phyloP scores from a whole-genome alignment of 495 filamentous ascomycete genomes.

The Penicillium soppii region DNA sequence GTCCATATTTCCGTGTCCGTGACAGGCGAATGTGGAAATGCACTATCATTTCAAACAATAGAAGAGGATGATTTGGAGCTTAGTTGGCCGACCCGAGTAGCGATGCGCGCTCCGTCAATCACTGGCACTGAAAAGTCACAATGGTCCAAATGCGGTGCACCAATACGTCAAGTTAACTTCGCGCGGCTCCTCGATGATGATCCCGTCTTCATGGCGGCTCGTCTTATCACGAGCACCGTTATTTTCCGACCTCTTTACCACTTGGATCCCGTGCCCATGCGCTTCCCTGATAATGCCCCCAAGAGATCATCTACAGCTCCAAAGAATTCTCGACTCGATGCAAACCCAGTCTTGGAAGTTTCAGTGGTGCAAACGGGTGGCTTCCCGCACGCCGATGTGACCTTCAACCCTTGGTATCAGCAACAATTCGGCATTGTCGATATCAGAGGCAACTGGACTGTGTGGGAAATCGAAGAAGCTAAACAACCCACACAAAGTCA shows the following conservation, averaged over 20 bases:
- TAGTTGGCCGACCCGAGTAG: constrained; percentile 11
- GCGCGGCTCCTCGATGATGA: constrained; percentile 47
- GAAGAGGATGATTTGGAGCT: constrained; percentile 34
- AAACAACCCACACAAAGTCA: constrained; percentile 28
- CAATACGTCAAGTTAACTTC: constrained; percentile 69
- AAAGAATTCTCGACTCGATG: constrained; percentile 54
- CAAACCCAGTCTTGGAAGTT: constrained; percentile 61
- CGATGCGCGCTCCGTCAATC: constrained; percentile 33
- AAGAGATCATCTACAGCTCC: constrained; percentile 9
- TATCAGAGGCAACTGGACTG: constrained; percentile 66
- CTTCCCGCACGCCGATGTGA: constrained; percentile 63
- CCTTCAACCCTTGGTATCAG: constrained; percentile 74
- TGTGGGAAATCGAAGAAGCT: constrained; percentile 63
- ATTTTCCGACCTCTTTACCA: constrained; percentile 60
- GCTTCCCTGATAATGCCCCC: constrained; percentile 20
- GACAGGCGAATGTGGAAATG: constrained; percentile 44
- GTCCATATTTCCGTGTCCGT: constrained; percentile 44
- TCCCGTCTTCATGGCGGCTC: constrained; percentile 61
- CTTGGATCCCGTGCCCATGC: constrained; percentile 26
- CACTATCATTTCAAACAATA: constrained; percentile 38
- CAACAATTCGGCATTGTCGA: constrained; percentile 74
- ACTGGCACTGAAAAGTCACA: constrained; percentile 44
- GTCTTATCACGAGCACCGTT: constrained; percentile 53
- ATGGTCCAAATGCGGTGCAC: constrained; percentile 55
- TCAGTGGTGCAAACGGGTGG: constrained; percentile 53